Evolutionary conservation across 176 grass and related monocot genomes (phyloP), one percentile per base, ranked within the genome.

Genomic region (Canna indica): DNA sequence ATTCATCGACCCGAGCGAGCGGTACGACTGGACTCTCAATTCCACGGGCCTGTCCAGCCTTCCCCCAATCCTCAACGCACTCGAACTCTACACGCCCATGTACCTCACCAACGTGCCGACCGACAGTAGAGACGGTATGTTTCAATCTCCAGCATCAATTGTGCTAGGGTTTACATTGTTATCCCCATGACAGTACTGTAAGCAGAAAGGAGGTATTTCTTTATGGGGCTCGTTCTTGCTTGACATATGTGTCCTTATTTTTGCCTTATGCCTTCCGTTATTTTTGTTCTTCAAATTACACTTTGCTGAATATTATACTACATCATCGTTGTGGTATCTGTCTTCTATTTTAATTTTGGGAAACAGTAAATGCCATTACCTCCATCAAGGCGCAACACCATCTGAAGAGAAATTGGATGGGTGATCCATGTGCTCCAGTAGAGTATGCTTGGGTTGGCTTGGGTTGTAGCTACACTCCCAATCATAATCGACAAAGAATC

Each of bases 31-130:
- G 53, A 47, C 82, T 41, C 74, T 91, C 50, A 79, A 64, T 7
- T 76, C 81, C 63, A 88, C 89, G 0, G 24, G 27, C 18, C 82
- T 36, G 36, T 88, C 89, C 13, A 70, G 69, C 36, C 44, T 83
- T 52, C 89, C 85, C 10, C 88, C 88, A 0, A 41, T 88, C 42
- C 78, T 91, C 76, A 91, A 85, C 35, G 88, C 85, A 4, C 4
- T 69, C 1, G 82, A 91, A 76, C 8, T 83, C 2, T 91, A 88
- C 74, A 80, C 78, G 9, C 33, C 61, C 34, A 52, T 88, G 67
- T 18, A 75, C 60, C 62, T 75, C 18, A 17, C 33, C 32, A 45
- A 74, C 26, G 0, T 75, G 6, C 75, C 28, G 44, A 87, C 81
- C 5, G 47, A 82, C 32, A 6, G 62, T 0, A 25, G 30, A 4